phyloP scores from a whole-genome alignment of 352 stramenopile species.

The Phytophthora citrophthora region DNA sequence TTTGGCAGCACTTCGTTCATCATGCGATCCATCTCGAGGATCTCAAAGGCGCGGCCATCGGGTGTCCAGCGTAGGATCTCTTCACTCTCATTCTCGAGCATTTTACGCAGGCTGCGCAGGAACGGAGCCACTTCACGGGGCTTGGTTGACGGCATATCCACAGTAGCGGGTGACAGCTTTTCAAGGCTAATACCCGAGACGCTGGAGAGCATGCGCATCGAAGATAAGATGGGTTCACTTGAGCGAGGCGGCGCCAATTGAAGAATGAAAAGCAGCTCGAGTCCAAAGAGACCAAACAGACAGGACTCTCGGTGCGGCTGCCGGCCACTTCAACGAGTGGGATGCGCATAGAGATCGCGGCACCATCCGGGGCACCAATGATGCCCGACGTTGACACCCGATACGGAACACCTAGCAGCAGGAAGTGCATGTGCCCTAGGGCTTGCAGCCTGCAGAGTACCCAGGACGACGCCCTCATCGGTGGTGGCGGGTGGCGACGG shows the following conservation, averaged over 20 bases:
- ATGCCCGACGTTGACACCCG: background rate
- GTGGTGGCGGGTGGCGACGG: background rate
- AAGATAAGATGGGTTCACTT: background rate
- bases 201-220: slow-evolving; percentile 25
- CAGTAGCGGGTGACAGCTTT: slow-evolving; percentile 8
- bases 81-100: slow-evolving; percentile 58
- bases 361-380: slow-evolving; percentile 8
- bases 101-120: slow-evolving; percentile 57
- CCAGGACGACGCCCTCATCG: background rate
- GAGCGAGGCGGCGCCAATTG: slow-evolving; percentile 18
- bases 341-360: slow-evolving; percentile 26
- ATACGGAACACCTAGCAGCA: too few species aligned
- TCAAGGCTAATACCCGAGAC: slow-evolving; percentile 14
- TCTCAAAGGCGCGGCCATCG: slow-evolving; percentile 80
- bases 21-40: slow-evolving; percentile 78
- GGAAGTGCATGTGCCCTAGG: too few species aligned
- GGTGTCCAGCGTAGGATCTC: slow-evolving; percentile 57
- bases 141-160: slow-evolving; percentile 1
- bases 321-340: slow-evolving; percentile 31
- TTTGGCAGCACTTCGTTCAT: slow-evolving; percentile 71
- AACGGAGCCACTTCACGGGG: slow-evolving; percentile 56
- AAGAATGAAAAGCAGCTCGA: slow-evolving; percentile 24
- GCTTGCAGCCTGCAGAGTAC: background rate
- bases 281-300: slow-evolving; percentile 28
- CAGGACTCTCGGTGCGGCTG: slow-evolving; percentile 31